phyloP scores from a whole-genome alignment of 805 yeast species.

The Novakomyces olei region DNA sequence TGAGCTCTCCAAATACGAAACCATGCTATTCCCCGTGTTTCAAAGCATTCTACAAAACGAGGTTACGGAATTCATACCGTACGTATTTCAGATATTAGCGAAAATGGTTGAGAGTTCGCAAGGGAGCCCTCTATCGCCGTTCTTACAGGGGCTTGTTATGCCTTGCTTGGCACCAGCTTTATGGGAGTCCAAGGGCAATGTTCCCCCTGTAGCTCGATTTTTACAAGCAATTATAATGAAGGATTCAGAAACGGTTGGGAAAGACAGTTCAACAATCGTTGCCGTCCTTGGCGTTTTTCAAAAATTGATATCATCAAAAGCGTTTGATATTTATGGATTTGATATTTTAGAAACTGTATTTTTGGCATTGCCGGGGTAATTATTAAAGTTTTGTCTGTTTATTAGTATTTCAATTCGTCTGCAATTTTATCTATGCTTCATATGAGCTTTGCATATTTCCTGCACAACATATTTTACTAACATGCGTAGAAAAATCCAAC shows the following conservation, averaged over 20 bases:
- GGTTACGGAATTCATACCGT: conserved; percentile 85
- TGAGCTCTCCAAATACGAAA: conserved; percentile 21
- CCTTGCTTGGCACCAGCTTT: conserved; percentile 76
- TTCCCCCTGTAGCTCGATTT: conserved; percentile 77
- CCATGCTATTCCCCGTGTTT: conserved; percentile 40
- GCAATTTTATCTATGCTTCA: conserved; percentile 35
- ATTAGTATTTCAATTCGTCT: no score
- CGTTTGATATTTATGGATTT: conserved; percentile 63
- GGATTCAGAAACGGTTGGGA: conserved; percentile 17
- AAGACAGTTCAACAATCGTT: conserved; percentile 27
- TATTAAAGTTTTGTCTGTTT: no score
- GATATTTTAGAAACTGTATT: conserved; percentile 58
- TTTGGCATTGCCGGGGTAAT: no score
- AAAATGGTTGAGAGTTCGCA: conserved; percentile 30
- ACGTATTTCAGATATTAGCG: conserved; percentile 75
- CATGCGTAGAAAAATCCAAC: conserved; percentile 23
- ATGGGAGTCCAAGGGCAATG: conserved; percentile 85
- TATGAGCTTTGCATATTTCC: no score
- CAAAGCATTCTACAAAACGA: conserved; percentile 53
- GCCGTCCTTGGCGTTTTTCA: conserved; percentile 94
- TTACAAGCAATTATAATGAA: conserved; percentile 41
- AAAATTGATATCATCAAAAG: conserved; percentile 64
- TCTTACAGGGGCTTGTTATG: conserved; percentile 42
- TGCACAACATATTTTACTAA: no score
- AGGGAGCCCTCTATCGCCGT: conserved; percentile 32